Evolutionary conservation across 2,329 filamentous ascomycete species (phyloP), one percentile per base, ranked within the genome.

Genomic region (Ceratocystis harringtonii): DNA sequence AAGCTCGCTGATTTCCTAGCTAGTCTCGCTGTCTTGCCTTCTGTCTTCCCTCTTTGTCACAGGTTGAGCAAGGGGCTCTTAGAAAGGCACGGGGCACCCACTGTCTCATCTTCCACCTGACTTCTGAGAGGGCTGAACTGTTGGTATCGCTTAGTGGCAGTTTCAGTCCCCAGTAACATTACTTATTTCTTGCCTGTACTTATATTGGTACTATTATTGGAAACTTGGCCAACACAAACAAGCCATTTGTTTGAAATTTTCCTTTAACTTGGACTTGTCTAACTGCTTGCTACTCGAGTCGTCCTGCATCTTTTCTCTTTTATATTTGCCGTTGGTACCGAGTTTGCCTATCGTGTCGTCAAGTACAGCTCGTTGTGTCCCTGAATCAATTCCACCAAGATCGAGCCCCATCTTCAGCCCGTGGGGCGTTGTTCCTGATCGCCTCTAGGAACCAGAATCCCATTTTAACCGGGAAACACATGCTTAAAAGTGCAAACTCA

Each of bases 231-330:
- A 32, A 61, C 17, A 50, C n/a, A 58, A 41, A 28, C 6, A 61
- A 43, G 17, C n/a, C 45, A 57, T 25, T 57, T 12, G 52, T 60
- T 45, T 36, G 22, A 60, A 32, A 41, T 44, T n/a, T 30, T 22
- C 43, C 25, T 36, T 43, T n/a, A 28, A n/a, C 19, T 30, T 7
- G 12, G 30, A 19, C 17, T 32, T 25, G 17, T 5, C 52, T 17
- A 8, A 30, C 28, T 32, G 5, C 28, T n/a, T 58, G 17, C 60
- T 17, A 5, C 48, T 52, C 48, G 6, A 25, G 8, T 48, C 25
- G 19, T 52, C n/a, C 48, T 41, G 32, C 52, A 36, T 65, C 48
- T 50, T 63, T 45, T 63, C 41, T 64, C 61, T 28, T 57, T 65
- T 60, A 44, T 50, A 65, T 48, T 61, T 45, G 5, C 52, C 61